These are phyloP conservation scores for Tirmania nivea DNA, from an alignment of 495 filamentous ascomycete species.

Conservation along the genomic window DNA sequence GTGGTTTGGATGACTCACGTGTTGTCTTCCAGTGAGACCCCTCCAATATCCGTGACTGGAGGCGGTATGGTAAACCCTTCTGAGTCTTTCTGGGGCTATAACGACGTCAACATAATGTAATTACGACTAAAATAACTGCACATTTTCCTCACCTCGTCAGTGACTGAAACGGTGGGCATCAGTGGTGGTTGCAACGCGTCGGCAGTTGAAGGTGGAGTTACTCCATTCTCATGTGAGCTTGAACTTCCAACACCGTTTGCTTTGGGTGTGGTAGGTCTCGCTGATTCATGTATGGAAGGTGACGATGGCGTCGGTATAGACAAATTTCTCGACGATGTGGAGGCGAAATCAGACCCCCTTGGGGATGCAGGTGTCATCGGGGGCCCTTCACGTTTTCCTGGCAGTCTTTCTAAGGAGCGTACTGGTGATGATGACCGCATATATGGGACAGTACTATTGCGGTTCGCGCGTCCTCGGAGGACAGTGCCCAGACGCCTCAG, in stretches of 20 bases:
- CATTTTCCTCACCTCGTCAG: slow-evolving; percentile 1
- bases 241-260: not conserved
- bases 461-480: slow-evolving; percentile 14
- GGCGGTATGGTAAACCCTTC: slow-evolving; percentile 27
- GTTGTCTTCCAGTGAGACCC: not conserved
- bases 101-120: not conserved
- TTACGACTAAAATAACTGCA: not conserved
- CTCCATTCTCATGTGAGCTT: not conserved
- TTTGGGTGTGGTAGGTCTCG: not conserved
- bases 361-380: not conserved
- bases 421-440: slow-evolving; percentile 14
- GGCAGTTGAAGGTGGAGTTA: slow-evolving; percentile 7
- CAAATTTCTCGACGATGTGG: not conserved
- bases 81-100: slow-evolving; percentile 29
- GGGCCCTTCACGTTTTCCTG: not conserved
- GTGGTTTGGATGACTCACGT: slow-evolving; percentile 22
- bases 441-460: slow-evolving; percentile 16
- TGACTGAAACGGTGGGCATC: slow-evolving; percentile 12
- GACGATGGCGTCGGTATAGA: not conserved
- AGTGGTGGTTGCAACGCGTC: slow-evolving; percentile 3
- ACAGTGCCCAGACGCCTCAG: slow-evolving; percentile 19
- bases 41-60: slow-evolving; percentile 10
- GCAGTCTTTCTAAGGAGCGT: slow-evolving; percentile 7
- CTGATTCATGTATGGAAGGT: not conserved
- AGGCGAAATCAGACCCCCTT: not conserved